These are phyloP conservation scores for Serpula lacrymans DNA, from an alignment of 768 basidiomycete genomes.

Conservation along the genomic window DNA sequence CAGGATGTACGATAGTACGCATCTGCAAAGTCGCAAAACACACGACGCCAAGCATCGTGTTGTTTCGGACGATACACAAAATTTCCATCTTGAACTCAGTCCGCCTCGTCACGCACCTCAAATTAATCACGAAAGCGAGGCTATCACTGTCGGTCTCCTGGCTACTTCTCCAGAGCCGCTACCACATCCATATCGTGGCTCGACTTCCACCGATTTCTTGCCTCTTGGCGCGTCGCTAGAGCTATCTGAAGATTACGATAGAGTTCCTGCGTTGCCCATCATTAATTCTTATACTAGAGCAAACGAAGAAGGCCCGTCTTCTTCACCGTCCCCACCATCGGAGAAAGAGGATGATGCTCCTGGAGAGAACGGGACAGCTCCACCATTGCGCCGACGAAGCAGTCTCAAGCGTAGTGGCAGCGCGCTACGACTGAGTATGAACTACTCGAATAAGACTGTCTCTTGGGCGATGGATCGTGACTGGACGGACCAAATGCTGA, in stretches of 20 bases:
- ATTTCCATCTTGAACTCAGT: too few relatives aligned
- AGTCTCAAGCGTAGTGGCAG: conserved; percentile 58
- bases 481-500: conserved; percentile 52
- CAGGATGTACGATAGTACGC: too few relatives aligned
- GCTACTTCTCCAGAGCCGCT: conserved; percentile 40
- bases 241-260: conserved; percentile 8
- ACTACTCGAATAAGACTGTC: conserved; percentile 59
- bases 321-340: conserved; percentile 23
- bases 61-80: too few relatives aligned
- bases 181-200: conserved; percentile 44
- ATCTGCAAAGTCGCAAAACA: too few relatives aligned
- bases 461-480: conserved; percentile 75
- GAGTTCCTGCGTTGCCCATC: too few relatives aligned
- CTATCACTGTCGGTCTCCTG: conserved; percentile 17
- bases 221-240: conserved; percentile 20
- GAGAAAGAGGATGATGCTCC: conserved; percentile 32
- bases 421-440: conserved; percentile 41
- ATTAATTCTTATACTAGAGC: too few relatives aligned
- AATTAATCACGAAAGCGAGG: conserved; percentile 23
- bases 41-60: too few relatives aligned
- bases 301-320: conserved; percentile 17
- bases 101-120: too few relatives aligned
- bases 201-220: conserved; percentile 25
- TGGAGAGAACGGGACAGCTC: conserved; percentile 20
- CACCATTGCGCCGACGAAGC: conserved; percentile 48